These are phyloP conservation scores for Candida labiduridarum DNA, from an alignment of 1,139 yeast species.

Conservation along the genomic window DNA sequence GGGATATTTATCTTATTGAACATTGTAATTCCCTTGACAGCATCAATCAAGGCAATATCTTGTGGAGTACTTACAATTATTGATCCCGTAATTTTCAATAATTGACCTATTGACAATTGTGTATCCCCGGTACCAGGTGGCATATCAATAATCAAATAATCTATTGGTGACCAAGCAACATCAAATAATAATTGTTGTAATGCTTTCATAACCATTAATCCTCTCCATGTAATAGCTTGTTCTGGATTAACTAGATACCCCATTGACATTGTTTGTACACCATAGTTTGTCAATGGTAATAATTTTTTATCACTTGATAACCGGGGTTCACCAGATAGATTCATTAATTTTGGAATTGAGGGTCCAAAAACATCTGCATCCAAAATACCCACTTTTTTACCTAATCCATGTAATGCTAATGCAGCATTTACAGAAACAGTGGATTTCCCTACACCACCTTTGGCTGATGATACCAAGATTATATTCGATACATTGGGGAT, in stretches of 20 bases:
- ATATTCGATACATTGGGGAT: constrained; percentile 66
- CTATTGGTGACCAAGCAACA: constrained; percentile 77
- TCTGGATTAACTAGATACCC: constrained; percentile 75
- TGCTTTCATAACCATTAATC: constrained; percentile 86
- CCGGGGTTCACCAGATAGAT: constrained; percentile 67
- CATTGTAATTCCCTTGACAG: constrained; percentile 79
- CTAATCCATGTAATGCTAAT: constrained; percentile 55
- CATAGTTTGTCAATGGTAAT: constrained; percentile 74
- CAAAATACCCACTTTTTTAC: constrained; percentile 65
- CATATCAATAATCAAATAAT: constrained; percentile 75
- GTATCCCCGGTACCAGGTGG: constrained; percentile 96
- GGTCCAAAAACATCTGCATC: constrained; percentile 91
- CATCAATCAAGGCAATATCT: constrained; percentile 82
- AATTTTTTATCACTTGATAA: constrained; percentile 54
- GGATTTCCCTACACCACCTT: constrained; percentile 74
- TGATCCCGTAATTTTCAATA: constrained; percentile 75
- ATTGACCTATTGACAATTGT: constrained; percentile 80
- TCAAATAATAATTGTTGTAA: constrained; percentile 79
- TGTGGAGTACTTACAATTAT: constrained; percentile 86
- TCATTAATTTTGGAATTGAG: constrained; percentile 70
- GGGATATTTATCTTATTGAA: constrained; percentile 77
- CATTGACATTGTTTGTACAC: constrained; percentile 87
- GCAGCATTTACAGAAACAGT: constrained; percentile 70
- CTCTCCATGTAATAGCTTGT: constrained; percentile 83
- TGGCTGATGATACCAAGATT: constrained; percentile 74